A percentile compares a stretch with the other conserved stretches of the same genome.
These are phyloP conservation scores for Stachybotrys echinatus DNA, from an alignment of 2,329 filamentous ascomycete species.

Conservation along the genomic window DNA sequence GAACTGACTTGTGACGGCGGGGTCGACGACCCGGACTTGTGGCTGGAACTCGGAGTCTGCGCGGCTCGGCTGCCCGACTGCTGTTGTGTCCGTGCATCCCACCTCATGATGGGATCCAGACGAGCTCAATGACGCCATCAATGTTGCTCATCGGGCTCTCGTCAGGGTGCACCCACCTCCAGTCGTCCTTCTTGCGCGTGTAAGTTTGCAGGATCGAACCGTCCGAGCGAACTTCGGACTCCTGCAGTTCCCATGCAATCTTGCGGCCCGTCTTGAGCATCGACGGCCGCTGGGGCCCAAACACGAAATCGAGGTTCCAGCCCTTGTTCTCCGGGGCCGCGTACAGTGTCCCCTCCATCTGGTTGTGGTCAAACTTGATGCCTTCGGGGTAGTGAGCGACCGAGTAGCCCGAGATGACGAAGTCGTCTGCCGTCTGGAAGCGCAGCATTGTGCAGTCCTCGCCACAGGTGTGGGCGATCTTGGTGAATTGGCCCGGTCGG, in stretches of 20 bases:
- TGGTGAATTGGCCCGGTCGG: conserved; percentile 49
- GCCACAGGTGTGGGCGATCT: conserved; percentile 54
- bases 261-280: conserved; percentile 44
- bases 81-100: no score
- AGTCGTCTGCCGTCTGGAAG: conserved; percentile 49
- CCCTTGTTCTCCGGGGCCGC: conserved; percentile 42
- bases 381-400: conserved; percentile 51
- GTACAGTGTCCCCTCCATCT: conserved; percentile 48
- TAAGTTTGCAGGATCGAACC: conserved; percentile 49
- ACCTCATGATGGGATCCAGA: conserved; percentile 42
- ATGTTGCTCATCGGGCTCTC: conserved; percentile 44
- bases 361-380: conserved; percentile 42
- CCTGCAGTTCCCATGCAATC: conserved; percentile 49
- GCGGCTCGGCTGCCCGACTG: neutral
- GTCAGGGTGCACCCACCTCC: conserved; percentile 43
- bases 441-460: conserved; percentile 55
- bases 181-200: conserved; percentile 45
- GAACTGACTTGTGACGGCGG: neutral
- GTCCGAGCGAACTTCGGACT: conserved; percentile 40
- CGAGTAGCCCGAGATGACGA: conserved; percentile 55
- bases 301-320: conserved; percentile 46
- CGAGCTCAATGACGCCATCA: conserved; percentile 51
- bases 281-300: conserved; percentile 43
- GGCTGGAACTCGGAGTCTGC: neutral
- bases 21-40: neutral